These are phyloP conservation scores for Schizopora paradoxa DNA, from an alignment of 1,284 basidiomycete genomes.

Conservation along the genomic window DNA sequence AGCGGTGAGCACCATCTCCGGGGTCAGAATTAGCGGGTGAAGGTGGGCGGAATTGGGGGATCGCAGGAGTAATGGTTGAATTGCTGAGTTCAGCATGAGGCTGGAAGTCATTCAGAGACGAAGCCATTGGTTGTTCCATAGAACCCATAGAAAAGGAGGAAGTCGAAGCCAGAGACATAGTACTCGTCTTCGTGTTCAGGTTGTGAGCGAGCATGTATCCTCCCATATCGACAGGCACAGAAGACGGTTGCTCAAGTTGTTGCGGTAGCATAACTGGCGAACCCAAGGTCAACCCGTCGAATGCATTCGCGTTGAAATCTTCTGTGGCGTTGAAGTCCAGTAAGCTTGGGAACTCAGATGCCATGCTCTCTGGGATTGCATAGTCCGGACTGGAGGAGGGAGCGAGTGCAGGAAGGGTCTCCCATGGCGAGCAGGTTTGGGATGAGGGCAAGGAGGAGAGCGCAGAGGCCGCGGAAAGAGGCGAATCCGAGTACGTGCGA, in stretches of 20 bases:
- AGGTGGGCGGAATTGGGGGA: too few relatives aligned
- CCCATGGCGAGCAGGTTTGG: constrained; percentile 18
- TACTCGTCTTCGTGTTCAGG: background rate
- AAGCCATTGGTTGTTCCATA: background rate
- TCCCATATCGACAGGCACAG: constrained; percentile 4
- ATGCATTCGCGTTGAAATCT: constrained; percentile 1
- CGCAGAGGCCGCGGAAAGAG: constrained; percentile 10
- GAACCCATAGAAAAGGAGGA: too few relatives aligned
- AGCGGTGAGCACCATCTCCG: background rate
- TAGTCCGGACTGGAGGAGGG: constrained; percentile 14
- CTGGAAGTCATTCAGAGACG: constrained; percentile 6
- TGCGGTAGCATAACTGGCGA: constrained; percentile 9
- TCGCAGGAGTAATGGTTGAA: too few relatives aligned
- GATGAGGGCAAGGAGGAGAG: constrained; percentile 10
- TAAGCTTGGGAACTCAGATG: background rate
- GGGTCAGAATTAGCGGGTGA: constrained; percentile 3
- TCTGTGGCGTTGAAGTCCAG: background rate
- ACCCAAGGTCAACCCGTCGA: constrained; percentile 3
- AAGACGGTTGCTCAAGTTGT: background rate
- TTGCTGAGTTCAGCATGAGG: constrained; percentile 1
- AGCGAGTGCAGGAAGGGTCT: constrained; percentile 15
- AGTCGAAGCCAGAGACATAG: too few relatives aligned
- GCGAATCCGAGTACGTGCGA: constrained; percentile 14
- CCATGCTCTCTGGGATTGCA: constrained; percentile 9
- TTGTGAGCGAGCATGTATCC: constrained; percentile 12